phyloP scores from a whole-genome alignment of 805 yeast species.

The Ogataea sp. region DNA sequence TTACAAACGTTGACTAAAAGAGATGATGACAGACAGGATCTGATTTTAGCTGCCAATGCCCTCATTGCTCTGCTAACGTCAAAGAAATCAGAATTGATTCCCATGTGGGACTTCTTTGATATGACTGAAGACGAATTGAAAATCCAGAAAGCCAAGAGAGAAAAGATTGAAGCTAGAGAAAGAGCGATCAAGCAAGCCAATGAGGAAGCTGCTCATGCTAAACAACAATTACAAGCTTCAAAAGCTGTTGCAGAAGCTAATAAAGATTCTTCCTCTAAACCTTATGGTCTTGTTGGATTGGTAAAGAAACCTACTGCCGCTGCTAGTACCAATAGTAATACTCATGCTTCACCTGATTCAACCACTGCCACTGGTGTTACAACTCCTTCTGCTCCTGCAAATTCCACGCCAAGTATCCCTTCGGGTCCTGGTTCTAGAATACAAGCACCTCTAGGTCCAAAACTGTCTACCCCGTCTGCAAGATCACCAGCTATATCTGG shows the following conservation, averaged over 20 bases:
- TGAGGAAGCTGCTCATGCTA: no score
- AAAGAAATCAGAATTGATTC: conserved; percentile 40
- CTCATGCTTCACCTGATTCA: conserved; percentile 4
- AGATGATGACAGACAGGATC: conserved; percentile 65
- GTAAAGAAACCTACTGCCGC: conserved; percentile 6
- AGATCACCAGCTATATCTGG: no score
- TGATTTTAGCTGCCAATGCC: conserved; percentile 70
- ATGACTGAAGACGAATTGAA: conserved; percentile 35
- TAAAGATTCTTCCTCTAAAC: conserved; percentile 8
- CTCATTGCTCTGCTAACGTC: conserved; percentile 58
- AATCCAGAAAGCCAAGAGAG: conserved; percentile 15
- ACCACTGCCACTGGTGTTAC: no score
- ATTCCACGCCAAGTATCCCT: no score
- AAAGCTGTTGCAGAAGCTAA: background rate
- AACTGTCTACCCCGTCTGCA: no score
- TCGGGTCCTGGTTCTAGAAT: no score
- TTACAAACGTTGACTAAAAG: conserved; percentile 38
- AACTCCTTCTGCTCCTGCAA: background rate
- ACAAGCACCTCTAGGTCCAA: no score
- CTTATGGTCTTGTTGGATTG: conserved; percentile 23
- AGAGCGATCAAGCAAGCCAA: conserved; percentile 8
- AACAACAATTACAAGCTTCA: background rate
- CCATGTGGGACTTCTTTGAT: conserved; percentile 48
- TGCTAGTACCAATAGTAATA: background rate
- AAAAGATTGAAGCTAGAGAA: conserved; percentile 12